These are phyloP conservation scores for Thelonectria discophora DNA, from an alignment of 2,329 filamentous ascomycete species.

Conservation along the genomic window DNA sequence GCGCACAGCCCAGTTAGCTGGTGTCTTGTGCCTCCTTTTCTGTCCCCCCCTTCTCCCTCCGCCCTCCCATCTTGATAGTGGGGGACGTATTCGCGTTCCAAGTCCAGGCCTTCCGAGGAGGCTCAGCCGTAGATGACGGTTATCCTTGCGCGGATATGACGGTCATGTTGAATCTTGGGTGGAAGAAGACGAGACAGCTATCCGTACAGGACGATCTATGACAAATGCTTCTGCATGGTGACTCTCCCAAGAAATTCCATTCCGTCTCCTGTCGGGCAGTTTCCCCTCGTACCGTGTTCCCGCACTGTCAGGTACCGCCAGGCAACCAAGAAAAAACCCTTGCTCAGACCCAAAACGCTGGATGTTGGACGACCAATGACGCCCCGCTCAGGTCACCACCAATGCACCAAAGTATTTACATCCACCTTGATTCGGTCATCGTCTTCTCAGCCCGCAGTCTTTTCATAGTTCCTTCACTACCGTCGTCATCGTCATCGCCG, in stretches of 20 bases:
- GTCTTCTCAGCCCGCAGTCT: neutral
- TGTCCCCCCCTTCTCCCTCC: no score
- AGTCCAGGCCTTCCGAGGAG: neutral
- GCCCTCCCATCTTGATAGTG: neutral
- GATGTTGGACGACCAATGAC: neutral
- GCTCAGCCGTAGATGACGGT: no score
- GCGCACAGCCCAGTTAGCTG: neutral
- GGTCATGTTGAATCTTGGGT: neutral
- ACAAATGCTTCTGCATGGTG: neutral
- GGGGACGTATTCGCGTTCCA: neutral
- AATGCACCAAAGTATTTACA: neutral
- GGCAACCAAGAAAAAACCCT: slow-evolving; percentile 13
- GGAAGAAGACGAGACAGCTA: neutral
- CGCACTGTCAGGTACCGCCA: slow-evolving; percentile 18
- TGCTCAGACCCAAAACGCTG: neutral
- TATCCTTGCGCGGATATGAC: no score
- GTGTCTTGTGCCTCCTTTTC: neutral
- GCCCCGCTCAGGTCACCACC: neutral
- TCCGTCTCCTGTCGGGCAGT: neutral
- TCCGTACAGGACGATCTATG: neutral
- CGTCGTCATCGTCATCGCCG: slow-evolving; percentile 7
- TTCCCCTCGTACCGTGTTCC: neutral
- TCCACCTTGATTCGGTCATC: neutral
- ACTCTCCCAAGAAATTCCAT: neutral
- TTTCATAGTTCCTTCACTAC: neutral